A percentile compares a stretch with the other conserved stretches of the same genome.
Conservation (phyloP, 163 green algal species). For the Coccomyxa subellipsoidea region DNA sequence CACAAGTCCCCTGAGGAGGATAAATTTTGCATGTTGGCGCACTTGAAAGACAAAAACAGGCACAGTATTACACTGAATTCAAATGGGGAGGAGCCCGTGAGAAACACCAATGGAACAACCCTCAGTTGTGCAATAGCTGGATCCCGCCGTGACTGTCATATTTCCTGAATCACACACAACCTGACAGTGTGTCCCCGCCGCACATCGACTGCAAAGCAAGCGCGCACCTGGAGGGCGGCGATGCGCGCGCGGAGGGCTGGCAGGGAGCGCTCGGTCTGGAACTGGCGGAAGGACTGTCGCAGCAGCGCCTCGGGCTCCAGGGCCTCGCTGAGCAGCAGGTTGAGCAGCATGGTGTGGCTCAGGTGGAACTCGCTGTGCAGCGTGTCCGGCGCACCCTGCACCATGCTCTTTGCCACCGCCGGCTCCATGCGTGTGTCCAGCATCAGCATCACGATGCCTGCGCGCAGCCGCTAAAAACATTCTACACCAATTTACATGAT, state of each 20-base stretch:
- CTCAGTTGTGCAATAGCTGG: no score
- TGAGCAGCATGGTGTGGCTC: constrained; percentile 87
- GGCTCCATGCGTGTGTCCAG: constrained; percentile 83
- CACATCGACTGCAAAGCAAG: not conserved
- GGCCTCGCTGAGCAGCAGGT: constrained; percentile 63
- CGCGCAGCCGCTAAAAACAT: no score
- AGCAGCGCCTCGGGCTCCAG: constrained; percentile 58
- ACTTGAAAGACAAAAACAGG: no score
- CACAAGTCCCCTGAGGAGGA: no score
- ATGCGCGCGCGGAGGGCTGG: not conserved
- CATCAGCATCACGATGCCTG: constrained; percentile 86
- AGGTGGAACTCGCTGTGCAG: constrained; percentile 89
- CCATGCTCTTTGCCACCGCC: constrained; percentile 72
- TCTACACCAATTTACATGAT: no score
- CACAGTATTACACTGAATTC: no score
- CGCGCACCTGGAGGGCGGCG: not conserved
- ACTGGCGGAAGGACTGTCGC: constrained; percentile 46
- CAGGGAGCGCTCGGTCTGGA: constrained; percentile 57
- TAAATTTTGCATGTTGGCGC: no score
- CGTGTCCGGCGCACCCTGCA: constrained; percentile 81
- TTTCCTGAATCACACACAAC: no score
- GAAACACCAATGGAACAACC: no score
- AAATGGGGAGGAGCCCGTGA: no score
- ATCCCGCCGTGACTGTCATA: no score
- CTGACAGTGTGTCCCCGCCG: no score